These are phyloP conservation scores for Sclerotinia nivalis DNA, from an alignment of 2,329 filamentous ascomycete species.

Conservation along the genomic window DNA sequence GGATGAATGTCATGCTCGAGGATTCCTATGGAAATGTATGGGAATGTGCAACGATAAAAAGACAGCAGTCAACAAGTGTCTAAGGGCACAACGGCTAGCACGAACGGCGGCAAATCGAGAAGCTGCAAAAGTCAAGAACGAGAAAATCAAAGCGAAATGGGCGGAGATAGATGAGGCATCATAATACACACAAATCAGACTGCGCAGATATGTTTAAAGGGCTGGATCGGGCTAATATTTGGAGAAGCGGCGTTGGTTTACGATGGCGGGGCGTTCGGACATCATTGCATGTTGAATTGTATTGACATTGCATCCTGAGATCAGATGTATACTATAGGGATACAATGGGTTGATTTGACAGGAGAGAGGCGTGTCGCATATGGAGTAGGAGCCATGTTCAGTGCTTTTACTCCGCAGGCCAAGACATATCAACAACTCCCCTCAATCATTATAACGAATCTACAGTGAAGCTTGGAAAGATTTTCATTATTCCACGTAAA, in stretches of 20 bases:
- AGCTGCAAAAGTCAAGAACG: conserved; percentile 66
- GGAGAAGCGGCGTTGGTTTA: conserved; percentile 10
- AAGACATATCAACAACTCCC: conserved; percentile 3
- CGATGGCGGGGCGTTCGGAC: conserved; percentile 10
- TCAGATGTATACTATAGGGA: neutral
- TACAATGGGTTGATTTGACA: neutral
- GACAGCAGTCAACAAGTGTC: conserved; percentile 77
- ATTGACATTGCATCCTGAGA: conserved; percentile 1
- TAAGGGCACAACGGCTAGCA: conserved; percentile 77
- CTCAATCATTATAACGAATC: neutral
- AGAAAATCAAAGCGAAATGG: conserved; percentile 76
- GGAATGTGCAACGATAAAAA: conserved; percentile 92
- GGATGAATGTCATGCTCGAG: conserved; percentile 90
- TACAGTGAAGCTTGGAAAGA: neutral
- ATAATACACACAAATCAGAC: conserved; percentile 41
- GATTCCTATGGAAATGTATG: conserved; percentile 87
- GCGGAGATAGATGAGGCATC: conserved; percentile 74
- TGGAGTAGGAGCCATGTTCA: neutral
- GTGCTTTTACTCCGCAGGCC: neutral
- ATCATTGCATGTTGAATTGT: conserved; percentile 1
- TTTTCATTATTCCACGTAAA: neutral
- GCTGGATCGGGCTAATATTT: neutral
- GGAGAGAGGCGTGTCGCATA: neutral
- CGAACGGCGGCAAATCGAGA: conserved; percentile 76
- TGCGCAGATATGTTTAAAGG: neutral